Evolutionary conservation across 148 eudicot species (phyloP), one percentile per base, ranked within the genome.

Genomic region (Salicornia ramosissima): DNA sequence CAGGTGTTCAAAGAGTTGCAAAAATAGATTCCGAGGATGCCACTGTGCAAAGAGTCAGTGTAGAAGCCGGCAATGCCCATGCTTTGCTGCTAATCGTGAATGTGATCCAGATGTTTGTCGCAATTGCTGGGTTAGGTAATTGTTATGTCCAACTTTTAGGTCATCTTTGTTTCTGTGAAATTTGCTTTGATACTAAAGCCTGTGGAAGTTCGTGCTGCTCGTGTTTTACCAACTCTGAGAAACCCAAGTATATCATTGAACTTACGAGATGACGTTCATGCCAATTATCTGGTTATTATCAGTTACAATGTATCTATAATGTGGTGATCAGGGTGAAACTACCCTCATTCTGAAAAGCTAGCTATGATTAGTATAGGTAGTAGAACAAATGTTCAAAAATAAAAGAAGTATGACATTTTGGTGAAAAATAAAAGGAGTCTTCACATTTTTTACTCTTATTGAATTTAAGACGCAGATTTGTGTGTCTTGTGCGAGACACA

Each of bases 21-120:
- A 89, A 80, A 94, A 88, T 67, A 83, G 87, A 65, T 90, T 88
- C 74, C 79, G 97, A 75, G 99, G 99, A 81, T 94, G 99, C 68
- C 99, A 90, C 79, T 94, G 99, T 84, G 99, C 96, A 61, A 94
- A 94, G 79, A 85, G 97, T 77, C 99, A 90, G 80, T 94, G 99
- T 83, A 86, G 90, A 87, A 90, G 91, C 80, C 78, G 90, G 36
- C 96, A 94, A 78, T 94, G 99, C 75, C 99, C 99, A 47, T 94
- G 99, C 73, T 94, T 83, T 85, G 96, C 97, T 31, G 95, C 97
- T 72, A 84, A 86, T 61, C 97, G 99, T 67, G 99, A 94, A 86
- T 94, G 99, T 73, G 99, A 94, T 69, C 99, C 99, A 24, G 99
- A 94, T 86, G 97, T 94, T 73, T 94, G 99, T 78, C 80, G 93